A percentile compares a stretch with the other conserved stretches of the same genome.
phyloP scores from a whole-genome alignment of 768 basidiomycete species.

The Trametes maxima region DNA sequence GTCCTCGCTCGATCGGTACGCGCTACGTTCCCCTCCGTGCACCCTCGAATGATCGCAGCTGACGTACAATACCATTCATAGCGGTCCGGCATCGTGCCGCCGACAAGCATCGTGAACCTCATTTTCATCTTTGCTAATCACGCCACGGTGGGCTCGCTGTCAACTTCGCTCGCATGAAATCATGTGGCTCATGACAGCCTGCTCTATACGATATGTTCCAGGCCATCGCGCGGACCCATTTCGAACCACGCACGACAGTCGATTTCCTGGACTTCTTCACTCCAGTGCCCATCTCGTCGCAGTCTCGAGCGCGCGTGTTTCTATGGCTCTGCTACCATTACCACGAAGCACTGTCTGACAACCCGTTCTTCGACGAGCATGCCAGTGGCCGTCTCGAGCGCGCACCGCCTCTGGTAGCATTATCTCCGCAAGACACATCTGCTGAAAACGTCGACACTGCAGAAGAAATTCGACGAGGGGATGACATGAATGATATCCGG shows the following conservation, averaged over 20 bases:
- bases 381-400: conserved; percentile 30
- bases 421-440: conserved; percentile 37
- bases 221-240: conserved; percentile 42
- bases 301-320: conserved; percentile 46
- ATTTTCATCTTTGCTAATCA: conserved; percentile 71
- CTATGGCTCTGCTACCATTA: conserved; percentile 52
- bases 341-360: conserved; percentile 41
- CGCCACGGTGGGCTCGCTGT: conserved; percentile 35
- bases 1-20: conserved; percentile 57
- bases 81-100: conserved; percentile 53
- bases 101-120: conserved; percentile 70
- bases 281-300: conserved; percentile 42
- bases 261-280: conserved; percentile 49
- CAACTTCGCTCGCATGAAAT: neutral
- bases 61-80: conserved; percentile 22
- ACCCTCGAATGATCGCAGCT: neutral
- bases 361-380: conserved; percentile 42
- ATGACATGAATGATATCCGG: conserved; percentile 43
- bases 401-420: conserved; percentile 31
- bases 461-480: conserved; percentile 44
- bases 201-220: conserved; percentile 5
- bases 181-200: conserved; percentile 7
- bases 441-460: conserved; percentile 47
- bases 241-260: conserved; percentile 32
- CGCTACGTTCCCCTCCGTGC: conserved; percentile 16